phyloP scores from a whole-genome alignment of 1,284 basidiomycete genomes.

The Ceratobasidium sp. region DNA sequence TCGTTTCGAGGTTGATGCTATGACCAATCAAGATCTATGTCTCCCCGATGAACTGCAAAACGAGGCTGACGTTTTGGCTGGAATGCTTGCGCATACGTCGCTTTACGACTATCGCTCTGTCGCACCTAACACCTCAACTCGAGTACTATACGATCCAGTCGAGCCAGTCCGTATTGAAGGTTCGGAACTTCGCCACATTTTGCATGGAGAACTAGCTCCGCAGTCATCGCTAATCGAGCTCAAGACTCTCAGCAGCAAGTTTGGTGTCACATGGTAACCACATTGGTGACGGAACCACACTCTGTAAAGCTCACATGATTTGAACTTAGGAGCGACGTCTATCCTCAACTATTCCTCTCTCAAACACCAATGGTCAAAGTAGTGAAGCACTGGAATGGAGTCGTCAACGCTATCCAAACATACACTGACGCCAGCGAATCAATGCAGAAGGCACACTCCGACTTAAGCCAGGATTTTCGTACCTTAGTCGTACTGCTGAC shows the following conservation, averaged over 20 bases:
- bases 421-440: conserved; percentile 1
- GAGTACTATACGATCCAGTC: neutral
- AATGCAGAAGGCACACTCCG: neutral
- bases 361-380: conserved; percentile 14
- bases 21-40: neutral
- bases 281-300: neutral
- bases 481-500: neutral
- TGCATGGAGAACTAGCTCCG: conserved; percentile 11
- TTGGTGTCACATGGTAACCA: conserved; percentile 5
- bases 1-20: conserved; percentile 25
- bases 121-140: neutral
- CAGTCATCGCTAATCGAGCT: conserved; percentile 16
- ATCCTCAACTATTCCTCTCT: conserved; percentile 28
- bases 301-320: neutral
- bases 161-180: neutral
- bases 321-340: conserved; percentile 16
- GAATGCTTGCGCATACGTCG: neutral
- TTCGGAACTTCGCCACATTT: conserved; percentile 19
- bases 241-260: neutral
- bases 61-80: neutral
- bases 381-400: conserved; percentile 13
- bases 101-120: neutral
- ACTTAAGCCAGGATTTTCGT: neutral
- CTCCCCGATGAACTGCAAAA: neutral
- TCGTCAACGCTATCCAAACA: neutral